Base-by-base conservation (phyloP, 2,329 filamentous ascomycete genomes). In the Tolypocladium inflatum region DNA sequence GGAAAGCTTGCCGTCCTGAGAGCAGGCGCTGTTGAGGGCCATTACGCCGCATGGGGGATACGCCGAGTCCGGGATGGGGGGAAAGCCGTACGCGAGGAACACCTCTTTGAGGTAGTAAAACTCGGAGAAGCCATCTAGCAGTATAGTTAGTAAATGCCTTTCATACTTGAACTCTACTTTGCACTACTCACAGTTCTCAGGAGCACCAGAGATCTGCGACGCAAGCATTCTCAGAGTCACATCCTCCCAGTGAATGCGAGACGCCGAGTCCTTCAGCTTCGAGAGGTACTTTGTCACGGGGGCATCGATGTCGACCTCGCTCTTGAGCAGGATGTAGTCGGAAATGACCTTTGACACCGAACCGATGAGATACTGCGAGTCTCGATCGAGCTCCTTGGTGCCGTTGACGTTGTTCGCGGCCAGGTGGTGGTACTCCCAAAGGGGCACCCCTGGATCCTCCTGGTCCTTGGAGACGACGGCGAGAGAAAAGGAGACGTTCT, bases 381-480 rank as follows among this genome's bases (percentile, higher is more conserved):
- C 64, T 0, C 68, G 64, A 23, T 69, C 60, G 0, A 74, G 43
- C 0, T 64, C 10, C 33, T 66, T 64, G 0, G 73, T 73, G 23
- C 73, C 73, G n/a, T 68, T 65, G 7, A 65, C 61, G 33, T 74
- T 76, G 5, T 56, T 63, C 2, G 65, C 56, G 4, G 69, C 68
- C 1, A 73, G 66, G 54, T 77, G 73, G 51, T 77, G 74, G 54
- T 74, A 75, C 56, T 77, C 71, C 74, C 74, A 78, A 8, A 76
- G 33, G 1, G 71, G 70, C 1, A 65, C 58, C 4, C 60, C 58
- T 9, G 65, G 57, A 6, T 67, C 58, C 0, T 60, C 38, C 35
- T 73, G 69, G 21, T 70, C 63, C 6, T 66, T 61, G 13, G 70
- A 72, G 7, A 75, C 61, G 1, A 75, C 56, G 2, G 67, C 70